Base-by-base conservation (phyloP, 1,139 yeast species). In the Taphrina populina region DNA sequence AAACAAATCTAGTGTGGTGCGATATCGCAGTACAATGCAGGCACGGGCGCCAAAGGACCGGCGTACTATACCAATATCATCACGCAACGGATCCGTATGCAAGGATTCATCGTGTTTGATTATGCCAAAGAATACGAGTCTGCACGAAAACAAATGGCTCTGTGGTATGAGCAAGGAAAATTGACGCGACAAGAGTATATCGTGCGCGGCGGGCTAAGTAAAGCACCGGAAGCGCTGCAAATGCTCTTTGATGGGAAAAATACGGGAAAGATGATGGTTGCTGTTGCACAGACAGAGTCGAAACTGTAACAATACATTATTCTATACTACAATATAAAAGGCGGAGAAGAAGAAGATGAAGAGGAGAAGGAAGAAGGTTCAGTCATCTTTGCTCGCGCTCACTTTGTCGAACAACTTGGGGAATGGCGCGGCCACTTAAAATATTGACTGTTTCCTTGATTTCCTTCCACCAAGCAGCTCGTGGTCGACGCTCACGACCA, bases 401-500 rank as follows among this genome's bases (percentile, higher is more conserved):
- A 26, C 46, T 37, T 17, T 37, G 39, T 32, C 33, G 13, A 11
- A 49, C 56, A 8, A 43, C 56, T 15, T 41, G 43, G 5, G 56
- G 56, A 8, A 52, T 43, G 21, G 49, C 27, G 10, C 56, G 41
- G 11, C 95, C 95, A 43, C 84, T 95, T 69, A 90, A 76, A 69
- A 82, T 83, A 72, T 88, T 95, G 58, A 95, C 87, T 66, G 85
- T 79, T 53, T 81, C 83, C 67, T 95, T 78, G 58, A 83, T 73
- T 43, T 74, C 75, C 56, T 76, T 74, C 98, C 98, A 92, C 70
- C 85, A 88, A 46, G 88, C 83, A 61, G 76, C 75, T 75, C 86
- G 88, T 62, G 97, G 96, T 80, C 92, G 83, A 75, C 98, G 84
- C 69, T 74, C 80, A 24, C 73, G 75, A 52, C 84, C 71, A 64